Evolutionary conservation across 495 filamentous ascomycete species (phyloP), one percentile per base, ranked within the genome.

Genomic region (Penicillium pulvis): DNA sequence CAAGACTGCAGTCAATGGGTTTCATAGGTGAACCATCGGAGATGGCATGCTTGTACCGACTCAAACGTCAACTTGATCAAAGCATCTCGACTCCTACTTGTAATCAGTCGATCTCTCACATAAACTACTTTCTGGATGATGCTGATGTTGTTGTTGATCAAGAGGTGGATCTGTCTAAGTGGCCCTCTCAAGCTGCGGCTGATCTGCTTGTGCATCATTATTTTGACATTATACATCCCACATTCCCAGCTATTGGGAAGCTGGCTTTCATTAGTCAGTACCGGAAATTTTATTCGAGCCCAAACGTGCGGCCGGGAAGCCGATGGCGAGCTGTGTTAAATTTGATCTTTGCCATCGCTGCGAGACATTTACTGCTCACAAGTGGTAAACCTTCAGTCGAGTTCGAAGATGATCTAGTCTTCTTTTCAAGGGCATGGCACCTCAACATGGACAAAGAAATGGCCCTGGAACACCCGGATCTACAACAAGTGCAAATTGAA

Each of bases 21-120:
- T 87, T 83, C 62, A 71, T 87, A 42, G 86, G 86, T 26, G 85
- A 84, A 57, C 84, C 81, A 48, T 88, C 85, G 5, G 84, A 86
- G 53, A 71, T 86, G 23, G 73, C 76, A 49, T 88, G 86, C 86
- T 70, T 87, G 42, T 81, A 82, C 65, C 67, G 74, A 62, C 63
- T 79, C 46, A 73, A 76, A 58, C 67, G 69, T 44, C 60, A 70
- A 16, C 67, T 79, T 19, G 71, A 76, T 14, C 62, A 67, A 19
- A 61, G 56, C 17, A 55, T 44, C 20, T 26, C 54, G 26, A 58
- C 44, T 51, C 64, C 72, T n/a, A 48, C 19, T 8, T 26, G 55
- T 28, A 61, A 70, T 59, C 68, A 60, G 11, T 64, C 73, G 9
- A 66, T 79, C 16, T 67, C 73, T 31, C 73, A 73, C 24, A 67